A percentile compares a stretch with the other conserved stretches of the same genome.
Conservation (phyloP, 176 grass and related monocot genomes). For the Neostapfia colusana region DNA sequence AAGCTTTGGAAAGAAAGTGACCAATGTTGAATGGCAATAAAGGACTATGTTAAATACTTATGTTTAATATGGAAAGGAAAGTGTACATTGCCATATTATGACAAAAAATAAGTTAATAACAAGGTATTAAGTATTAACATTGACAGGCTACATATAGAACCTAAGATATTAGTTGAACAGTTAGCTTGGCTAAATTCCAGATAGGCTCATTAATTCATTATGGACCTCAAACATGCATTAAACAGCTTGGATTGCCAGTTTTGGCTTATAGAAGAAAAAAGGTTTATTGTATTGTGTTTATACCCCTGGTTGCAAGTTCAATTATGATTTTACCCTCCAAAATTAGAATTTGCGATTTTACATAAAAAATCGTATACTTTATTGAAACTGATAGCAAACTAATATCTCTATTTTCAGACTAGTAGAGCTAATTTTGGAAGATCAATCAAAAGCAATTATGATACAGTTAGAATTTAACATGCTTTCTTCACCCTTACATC, state of each 20-base stretch:
- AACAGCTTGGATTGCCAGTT: neutral
- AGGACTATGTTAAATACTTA: neutral
- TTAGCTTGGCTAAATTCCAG: conserved; percentile 1
- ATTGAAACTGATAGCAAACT: too few relatives aligned
- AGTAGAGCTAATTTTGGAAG: too few relatives aligned
- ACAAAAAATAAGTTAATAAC: conserved; percentile 14
- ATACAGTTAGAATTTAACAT: too few relatives aligned
- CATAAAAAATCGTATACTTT: too few relatives aligned
- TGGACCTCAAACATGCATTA: neutral
- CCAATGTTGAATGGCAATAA: neutral
- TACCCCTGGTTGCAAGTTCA: too few relatives aligned
- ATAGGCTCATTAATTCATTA: neutral
- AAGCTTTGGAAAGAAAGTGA: neutral
- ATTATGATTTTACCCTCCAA: too few relatives aligned
- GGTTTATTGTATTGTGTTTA: too few relatives aligned
- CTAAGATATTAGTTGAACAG: neutral
- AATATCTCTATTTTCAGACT: too few relatives aligned
- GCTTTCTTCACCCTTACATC: too few relatives aligned
- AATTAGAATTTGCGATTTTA: too few relatives aligned
- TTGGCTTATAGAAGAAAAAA: neutral
- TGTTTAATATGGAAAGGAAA: neutral
- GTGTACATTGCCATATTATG: neutral
- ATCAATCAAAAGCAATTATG: too few relatives aligned
- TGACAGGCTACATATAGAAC: neutral
- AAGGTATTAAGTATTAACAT: neutral